These are phyloP conservation scores for Ceriops tagal DNA, from an alignment of 345 rosid species.

Conservation along the genomic window DNA sequence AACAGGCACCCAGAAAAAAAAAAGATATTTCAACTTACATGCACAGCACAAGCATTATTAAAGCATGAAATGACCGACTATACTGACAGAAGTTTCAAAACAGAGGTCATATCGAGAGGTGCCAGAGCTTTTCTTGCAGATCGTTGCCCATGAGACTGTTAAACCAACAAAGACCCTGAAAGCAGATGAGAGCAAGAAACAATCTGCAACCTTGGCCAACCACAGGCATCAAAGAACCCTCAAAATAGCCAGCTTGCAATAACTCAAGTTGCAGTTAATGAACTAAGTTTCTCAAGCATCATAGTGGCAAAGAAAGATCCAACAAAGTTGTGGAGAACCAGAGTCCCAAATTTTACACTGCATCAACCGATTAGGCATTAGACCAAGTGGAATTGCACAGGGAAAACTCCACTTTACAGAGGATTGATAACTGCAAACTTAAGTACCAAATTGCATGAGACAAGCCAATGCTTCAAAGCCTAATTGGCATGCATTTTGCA, in stretches of 20 bases:
- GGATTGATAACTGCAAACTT: not conserved
- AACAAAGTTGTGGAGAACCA: conserved; percentile 1
- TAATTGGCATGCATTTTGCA: not conserved
- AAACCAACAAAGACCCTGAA: conserved; percentile 25
- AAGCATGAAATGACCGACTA: conserved; percentile 40
- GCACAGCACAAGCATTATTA: conserved; percentile 43
- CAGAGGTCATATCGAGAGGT: conserved; percentile 38
- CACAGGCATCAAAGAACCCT: conserved; percentile 2
- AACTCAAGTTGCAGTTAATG: conserved; percentile 8
- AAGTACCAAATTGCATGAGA: not conserved
- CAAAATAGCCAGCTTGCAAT: not conserved
- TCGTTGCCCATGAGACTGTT: conserved; percentile 31
- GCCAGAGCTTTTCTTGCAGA: conserved; percentile 22
- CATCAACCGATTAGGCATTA: not conserved
- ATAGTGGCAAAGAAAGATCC: not conserved
- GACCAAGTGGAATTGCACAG: conserved; percentile 3
- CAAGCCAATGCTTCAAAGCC: conserved; percentile 7
- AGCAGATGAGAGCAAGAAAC: conserved; percentile 12
- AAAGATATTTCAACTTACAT: conserved; percentile 34
- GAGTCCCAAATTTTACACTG: not conserved
- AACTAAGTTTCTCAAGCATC: not conserved
- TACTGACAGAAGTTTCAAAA: conserved; percentile 26
- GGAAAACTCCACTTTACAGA: not conserved
- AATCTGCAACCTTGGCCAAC: conserved; percentile 6
- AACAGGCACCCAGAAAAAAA: conserved; percentile 30